Conservation (phyloP, 805 yeast species). For the Lipomyces orientalis region DNA sequence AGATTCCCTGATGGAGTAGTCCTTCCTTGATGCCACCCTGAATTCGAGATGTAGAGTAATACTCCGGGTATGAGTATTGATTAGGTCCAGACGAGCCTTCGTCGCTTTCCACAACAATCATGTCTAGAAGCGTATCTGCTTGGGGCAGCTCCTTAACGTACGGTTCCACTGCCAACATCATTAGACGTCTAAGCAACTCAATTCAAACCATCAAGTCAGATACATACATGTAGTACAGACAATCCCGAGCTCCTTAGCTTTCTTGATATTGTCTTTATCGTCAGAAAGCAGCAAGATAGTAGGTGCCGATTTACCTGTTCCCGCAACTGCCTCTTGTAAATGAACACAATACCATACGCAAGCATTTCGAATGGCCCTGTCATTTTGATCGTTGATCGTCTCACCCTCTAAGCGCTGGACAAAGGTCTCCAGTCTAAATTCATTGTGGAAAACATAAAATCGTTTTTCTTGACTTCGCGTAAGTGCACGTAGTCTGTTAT, state of each 20-base stretch:
- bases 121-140: constrained; percentile 74
- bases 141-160: constrained; percentile 75
- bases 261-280: constrained; percentile 68
- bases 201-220: constrained; percentile 41
- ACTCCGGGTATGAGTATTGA: constrained; percentile 75
- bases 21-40: constrained; percentile 92
- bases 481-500: constrained; percentile 78
- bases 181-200: constrained; percentile 49
- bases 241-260: constrained; percentile 55
- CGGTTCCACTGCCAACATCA: constrained; percentile 56
- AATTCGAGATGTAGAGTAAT: constrained; percentile 77
- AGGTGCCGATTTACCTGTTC: constrained; percentile 38
- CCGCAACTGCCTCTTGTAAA: constrained; percentile 47
- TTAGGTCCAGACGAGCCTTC: constrained; percentile 40
- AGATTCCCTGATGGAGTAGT: constrained; percentile 81
- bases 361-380: constrained; percentile 81
- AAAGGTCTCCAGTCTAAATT: constrained; percentile 76
- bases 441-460: constrained; percentile 91
- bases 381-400: constrained; percentile 85
- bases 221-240: constrained; percentile 14
- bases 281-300: constrained; percentile 62
- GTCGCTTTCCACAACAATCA: constrained; percentile 60
- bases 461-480: constrained; percentile 79
- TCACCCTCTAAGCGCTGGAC: constrained; percentile 68
- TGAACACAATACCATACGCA: constrained; percentile 77